Base-by-base conservation (phyloP, 1,284 basidiomycete genomes). In the Tilletia walkeri region DNA sequence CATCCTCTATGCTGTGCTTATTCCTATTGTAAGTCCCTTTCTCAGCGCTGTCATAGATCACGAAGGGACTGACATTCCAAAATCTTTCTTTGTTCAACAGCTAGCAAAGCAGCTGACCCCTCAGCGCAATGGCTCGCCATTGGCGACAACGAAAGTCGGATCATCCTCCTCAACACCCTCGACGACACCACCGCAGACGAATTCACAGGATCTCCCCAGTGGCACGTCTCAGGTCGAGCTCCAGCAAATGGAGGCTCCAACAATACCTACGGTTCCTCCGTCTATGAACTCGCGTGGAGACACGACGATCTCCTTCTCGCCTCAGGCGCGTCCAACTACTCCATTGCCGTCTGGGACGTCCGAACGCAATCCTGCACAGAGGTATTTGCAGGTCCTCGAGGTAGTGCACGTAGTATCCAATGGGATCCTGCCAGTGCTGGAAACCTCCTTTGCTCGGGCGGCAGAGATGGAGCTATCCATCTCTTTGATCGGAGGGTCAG, bases 121-220 rank as follows among this genome's bases (percentile, higher is more conserved):
- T 67, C 71, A 1, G 71, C 78, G 18, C 79, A 79, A 67, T 81
- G 79, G 74, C 76, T 83, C 1, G 82, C 82, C 1, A 77, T 80
- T 0, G 82, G 82, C 39, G 78, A 80, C 68, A 80, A 82, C 70
- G 78, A 81, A 59, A 81, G 82, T 5, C 73, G 77, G 16, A 72
- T 83, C 59, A 73, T 75, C 4, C 74, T 83, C 3, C 66, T 82
- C 68, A 74, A 83, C 66, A 83, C 80, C 12, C 65, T 73, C 36
- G 73, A 74, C 30, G 73, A 76, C 49, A 24, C 30, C 3, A 59
- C 72, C 4, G 67, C 71, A 3, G 69, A 73, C 41, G 14, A 36
- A 2, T 67, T 36, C n/a, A 56, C 68, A 18, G 24, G 20, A 2
- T 14, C 45, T 34, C 65, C 65, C 3, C 47, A 47, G 36, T 66